Evolutionary conservation across 2,329 filamentous ascomycete species (phyloP).

Genomic region (Acephala macrosclerotiorum): DNA sequence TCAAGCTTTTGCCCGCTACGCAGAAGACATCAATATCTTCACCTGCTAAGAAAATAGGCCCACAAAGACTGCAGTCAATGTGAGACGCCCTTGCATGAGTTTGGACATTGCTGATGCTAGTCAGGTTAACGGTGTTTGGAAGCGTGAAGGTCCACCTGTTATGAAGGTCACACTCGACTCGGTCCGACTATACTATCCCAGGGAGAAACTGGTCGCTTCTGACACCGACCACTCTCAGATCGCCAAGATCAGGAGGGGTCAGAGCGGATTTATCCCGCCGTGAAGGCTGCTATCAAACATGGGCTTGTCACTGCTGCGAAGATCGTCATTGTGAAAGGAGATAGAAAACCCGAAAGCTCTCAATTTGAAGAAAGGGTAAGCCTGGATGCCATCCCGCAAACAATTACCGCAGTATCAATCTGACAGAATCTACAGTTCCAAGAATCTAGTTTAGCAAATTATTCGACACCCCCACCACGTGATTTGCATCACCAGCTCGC

Average conservation of each 20-base stretch:
- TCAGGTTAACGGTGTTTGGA: neutral
- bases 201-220: conserved; percentile 25
- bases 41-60: conserved; percentile 33
- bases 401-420: no score
- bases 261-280: neutral
- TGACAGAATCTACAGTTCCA: no score
- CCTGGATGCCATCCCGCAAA: no score
- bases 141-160: conserved; percentile 22
- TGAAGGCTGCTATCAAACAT: neutral
- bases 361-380: no score
- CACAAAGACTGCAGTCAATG: conserved; percentile 31
- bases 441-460: no score
- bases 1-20: conserved; percentile 28
- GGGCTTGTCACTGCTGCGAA: no score
- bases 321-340: no score
- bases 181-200: conserved; percentile 21
- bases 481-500: no score
- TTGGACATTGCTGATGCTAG: no score
- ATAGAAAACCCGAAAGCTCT: no score
- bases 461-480: no score
- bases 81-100: no score
- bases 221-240: conserved; percentile 31
- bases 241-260: conserved; percentile 26
- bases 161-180: conserved; percentile 30
- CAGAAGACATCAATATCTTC: conserved; percentile 29